phyloP scores from a whole-genome alignment of 2,329 filamentous ascomycete genomes.

The Fusarium sp. region DNA sequence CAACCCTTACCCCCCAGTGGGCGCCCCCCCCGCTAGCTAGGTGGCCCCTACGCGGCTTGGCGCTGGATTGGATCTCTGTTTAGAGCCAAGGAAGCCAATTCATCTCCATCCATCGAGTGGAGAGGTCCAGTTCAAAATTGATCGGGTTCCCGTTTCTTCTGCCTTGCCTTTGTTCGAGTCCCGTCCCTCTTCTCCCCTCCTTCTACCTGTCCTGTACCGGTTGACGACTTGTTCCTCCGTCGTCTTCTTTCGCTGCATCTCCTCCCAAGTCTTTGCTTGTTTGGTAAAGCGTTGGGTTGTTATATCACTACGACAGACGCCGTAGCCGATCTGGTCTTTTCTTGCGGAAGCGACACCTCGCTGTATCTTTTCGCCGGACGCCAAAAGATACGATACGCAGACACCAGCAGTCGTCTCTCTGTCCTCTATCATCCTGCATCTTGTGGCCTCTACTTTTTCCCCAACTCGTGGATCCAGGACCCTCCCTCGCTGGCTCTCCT shows the following conservation, averaged over 20 bases:
- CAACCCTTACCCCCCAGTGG: conserved; percentile 23
- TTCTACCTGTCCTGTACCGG: background rate
- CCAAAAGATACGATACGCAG: background rate
- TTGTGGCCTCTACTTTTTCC: conserved; percentile 25
- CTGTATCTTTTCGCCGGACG: conserved; percentile 14
- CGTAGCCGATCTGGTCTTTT: background rate
- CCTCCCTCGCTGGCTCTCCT: conserved; percentile 14
- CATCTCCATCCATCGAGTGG: conserved; percentile 27
- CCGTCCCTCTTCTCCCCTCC: conserved; percentile 20
- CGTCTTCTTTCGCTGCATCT: background rate
- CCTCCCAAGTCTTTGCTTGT: background rate
- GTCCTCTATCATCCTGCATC: conserved; percentile 13
- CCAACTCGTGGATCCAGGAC: conserved; percentile 30
- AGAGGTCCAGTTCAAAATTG: conserved; percentile 41
- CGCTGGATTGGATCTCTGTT: conserved; percentile 38
- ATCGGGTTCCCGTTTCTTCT: conserved; percentile 36
- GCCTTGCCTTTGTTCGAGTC: conserved; percentile 25
- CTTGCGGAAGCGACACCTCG: background rate
- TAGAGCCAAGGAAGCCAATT: conserved; percentile 30
- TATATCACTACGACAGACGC: background rate
- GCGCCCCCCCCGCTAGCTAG: conserved; percentile 21
- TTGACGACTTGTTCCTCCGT: conserved; percentile 3
- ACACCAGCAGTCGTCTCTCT: background rate
- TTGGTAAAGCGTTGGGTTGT: background rate
- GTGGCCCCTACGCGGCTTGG: conserved; percentile 33